Percentiles rank a stretch among this genome's conserved stretches.
Conservation (phyloP, 1,284 basidiomycete genomes). For the Moesziomyces globuligerus region DNA sequence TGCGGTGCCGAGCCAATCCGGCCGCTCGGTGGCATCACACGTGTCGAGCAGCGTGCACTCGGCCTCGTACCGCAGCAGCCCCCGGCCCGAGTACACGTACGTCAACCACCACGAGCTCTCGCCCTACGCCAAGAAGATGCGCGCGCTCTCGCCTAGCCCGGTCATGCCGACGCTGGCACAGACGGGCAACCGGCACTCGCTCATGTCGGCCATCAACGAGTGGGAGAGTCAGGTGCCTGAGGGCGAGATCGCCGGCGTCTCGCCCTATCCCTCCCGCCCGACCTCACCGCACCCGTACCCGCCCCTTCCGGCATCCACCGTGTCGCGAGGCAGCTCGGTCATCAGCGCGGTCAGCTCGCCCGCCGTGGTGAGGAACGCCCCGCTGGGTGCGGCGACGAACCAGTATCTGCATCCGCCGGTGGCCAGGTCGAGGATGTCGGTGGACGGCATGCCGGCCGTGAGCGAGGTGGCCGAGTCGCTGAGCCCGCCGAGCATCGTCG, state of each 20-base stretch:
- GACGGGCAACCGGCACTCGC: conserved; percentile 40
- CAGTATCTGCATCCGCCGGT: conserved; percentile 52
- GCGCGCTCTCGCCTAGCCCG: conserved; percentile 45
- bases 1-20: conserved; percentile 45
- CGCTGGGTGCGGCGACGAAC: conserved; percentile 61
- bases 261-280: conserved; percentile 37
- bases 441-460: conserved; percentile 18
- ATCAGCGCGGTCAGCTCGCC: conserved; percentile 50
- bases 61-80: conserved; percentile 36
- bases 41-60: conserved; percentile 52
- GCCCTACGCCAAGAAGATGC: conserved; percentile 51
- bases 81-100: conserved; percentile 40
- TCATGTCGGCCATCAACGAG: conserved; percentile 63
- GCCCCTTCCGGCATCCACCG: conserved; percentile 45
- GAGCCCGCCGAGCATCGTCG: conserved; percentile 15
- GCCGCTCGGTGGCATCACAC: conserved; percentile 45
- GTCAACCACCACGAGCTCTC: conserved; percentile 51
- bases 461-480: conserved; percentile 23
- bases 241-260: conserved; percentile 2
- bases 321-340: conserved; percentile 46
- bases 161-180: conserved; percentile 23
- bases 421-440: conserved; percentile 41
- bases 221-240: conserved; percentile 58
- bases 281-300: conserved; percentile 38
- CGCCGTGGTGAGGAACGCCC: conserved; percentile 55